Base-by-base conservation (phyloP, 179 eudicot species). In the Camellia oleifera region DNA sequence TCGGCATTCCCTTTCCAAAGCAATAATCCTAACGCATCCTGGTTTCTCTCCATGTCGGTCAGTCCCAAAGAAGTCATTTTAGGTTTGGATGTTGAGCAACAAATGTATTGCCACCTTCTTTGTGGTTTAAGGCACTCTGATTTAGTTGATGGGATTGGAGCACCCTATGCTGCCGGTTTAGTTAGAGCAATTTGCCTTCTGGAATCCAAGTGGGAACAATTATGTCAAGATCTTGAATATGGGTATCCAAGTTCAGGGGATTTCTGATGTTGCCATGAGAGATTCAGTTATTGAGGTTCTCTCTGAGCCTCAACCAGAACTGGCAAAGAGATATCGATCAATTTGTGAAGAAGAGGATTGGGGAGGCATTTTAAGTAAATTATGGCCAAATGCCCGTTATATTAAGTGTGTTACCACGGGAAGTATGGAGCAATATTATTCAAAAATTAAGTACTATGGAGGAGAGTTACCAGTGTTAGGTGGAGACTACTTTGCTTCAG, bases 401-500 rank as follows among this genome's bases (percentile, higher is more conserved):
- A 13, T 85, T 52, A 85, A 67, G 78, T 80, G 83, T 64, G 80
- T 82, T 15, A 46, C 82, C 3, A 85, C 90, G 0, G 88, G 90
- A 68, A 84, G 84, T 69, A 85, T 85, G 90, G 82, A 78, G 61
- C 90, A 88, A 56, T 85, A 80, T 50, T 82, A 82, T 73, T 57
- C 53, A 42, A 80, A 80, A 79, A 80, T 88, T 44, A 85, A 85
- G 54, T 67, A 69, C 58, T 85, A 80, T 80, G 90, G 82, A 44
- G 90, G 88, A 52, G 83, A 82, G 6, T 46, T 85, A 23, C 81
- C 85, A 2, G 44, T 88, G 64, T 13, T 85, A 32, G 88, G 88
- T 26, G 86, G 85, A 15, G 85, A 85, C 42, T 85, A 83, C 75
- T 88, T 88, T 72, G 80, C 90, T 63, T 88, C 90, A 11, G 90